phyloP scores from a whole-genome alignment of 768 basidiomycete species.

The Phanerochaete carnosa region DNA sequence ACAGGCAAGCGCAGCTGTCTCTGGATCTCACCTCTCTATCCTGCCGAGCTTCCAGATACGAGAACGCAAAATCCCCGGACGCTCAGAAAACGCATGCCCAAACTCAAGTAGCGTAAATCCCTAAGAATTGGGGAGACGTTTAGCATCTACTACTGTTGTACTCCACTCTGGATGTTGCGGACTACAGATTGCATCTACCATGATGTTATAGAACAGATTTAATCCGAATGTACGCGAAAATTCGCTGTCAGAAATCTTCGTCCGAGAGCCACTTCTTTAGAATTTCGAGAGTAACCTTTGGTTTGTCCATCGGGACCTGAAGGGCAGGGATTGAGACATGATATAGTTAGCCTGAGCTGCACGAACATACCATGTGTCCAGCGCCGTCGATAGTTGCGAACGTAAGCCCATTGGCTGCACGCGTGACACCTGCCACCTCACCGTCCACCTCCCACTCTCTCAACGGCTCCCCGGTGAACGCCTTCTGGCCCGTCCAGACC shows the following conservation, averaged over 20 bases:
- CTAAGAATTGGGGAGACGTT: too few relatives aligned
- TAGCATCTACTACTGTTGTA: too few relatives aligned
- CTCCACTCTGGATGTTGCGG: too few relatives aligned
- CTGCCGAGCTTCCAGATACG: too few relatives aligned
- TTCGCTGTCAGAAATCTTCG: constrained; percentile 10
- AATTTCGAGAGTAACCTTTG: constrained; percentile 47
- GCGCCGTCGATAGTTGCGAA: constrained; percentile 62
- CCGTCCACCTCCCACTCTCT: constrained; percentile 56
- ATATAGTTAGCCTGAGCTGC: not conserved
- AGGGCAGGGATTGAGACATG: not conserved
- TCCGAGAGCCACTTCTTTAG: constrained; percentile 46
- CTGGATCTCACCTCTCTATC: too few relatives aligned
- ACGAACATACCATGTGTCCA: constrained; percentile 63
- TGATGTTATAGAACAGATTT: too few relatives aligned
- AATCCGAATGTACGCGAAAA: not conserved
- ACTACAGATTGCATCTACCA: too few relatives aligned
- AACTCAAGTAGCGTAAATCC: too few relatives aligned
- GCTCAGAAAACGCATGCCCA: too few relatives aligned
- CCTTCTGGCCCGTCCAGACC: constrained; percentile 56
- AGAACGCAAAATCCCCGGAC: too few relatives aligned
- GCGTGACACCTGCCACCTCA: constrained; percentile 49
- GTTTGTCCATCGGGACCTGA: constrained; percentile 64
- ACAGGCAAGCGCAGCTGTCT: too few relatives aligned
- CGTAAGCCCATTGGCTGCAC: constrained; percentile 52
- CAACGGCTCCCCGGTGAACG: constrained; percentile 40